Base-by-base conservation (phyloP, 129 eudicot genomes). In the Chrysanthemum lavandulifolium region DNA sequence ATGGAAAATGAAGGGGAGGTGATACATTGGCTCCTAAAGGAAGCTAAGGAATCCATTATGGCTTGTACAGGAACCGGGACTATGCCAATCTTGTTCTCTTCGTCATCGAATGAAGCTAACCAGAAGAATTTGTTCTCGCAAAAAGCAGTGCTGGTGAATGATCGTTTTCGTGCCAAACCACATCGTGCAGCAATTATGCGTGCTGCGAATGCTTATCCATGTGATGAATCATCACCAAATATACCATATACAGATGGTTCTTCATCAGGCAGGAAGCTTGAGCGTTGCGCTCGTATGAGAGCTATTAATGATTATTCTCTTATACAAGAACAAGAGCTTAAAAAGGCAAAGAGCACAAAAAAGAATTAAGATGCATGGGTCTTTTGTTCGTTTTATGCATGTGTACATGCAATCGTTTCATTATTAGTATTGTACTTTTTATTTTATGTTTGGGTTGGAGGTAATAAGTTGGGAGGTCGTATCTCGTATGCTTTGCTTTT, bases 11-110 rank as follows among this genome's bases (percentile, higher is more conserved):
- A 58, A 15, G 63, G 63, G 25, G 14, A 58, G 63, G 33, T 58
- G 63, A 19, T 58, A 58, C 63, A 58, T 58, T 58, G 63, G 63
- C 63, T 58, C 14, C 14, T 58, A 3, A 58, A 58, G 33, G 5
- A 58, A 27, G 18, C 63, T 6, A 58, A 58, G 10, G 27, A 58
- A 58, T 16, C 23, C 5, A 58, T 58, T 58, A 58, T 58, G 2
- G 25, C 33, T 58, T 23, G 27, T 4, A 58, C 63, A 58, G 33
- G 63, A 58, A 58, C 29, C 10, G 14, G 63, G 2, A 58, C 63
- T 9, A 19, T 58, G 63, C 63, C 33, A 58, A 58, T 3, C 21
- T 19, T 58, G 63, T 10, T 19, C 63, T n/a, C 33, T 7, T 58
- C 63, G 1, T 9, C 23, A 23, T 58, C 31, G 23, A 58, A 11